Conservation (phyloP, 257 asterid genomes). For the Echium plantagineum region DNA sequence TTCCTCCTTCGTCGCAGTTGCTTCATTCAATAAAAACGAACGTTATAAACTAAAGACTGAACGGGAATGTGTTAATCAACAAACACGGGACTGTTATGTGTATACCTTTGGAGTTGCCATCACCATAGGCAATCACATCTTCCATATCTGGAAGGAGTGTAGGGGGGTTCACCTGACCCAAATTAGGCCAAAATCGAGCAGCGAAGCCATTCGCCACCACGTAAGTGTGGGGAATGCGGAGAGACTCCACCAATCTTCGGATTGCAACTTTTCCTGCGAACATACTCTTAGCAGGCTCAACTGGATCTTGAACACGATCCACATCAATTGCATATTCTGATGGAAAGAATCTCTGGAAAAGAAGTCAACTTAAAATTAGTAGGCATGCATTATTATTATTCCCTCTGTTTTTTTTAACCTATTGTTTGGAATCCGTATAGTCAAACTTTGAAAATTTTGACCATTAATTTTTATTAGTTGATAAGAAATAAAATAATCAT, state of each 20-base stretch:
- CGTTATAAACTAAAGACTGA: no score
- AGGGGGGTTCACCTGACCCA: neutral
- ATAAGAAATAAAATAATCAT: no score
- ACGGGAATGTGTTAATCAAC: no score
- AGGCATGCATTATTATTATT: neutral
- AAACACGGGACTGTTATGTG: neutral
- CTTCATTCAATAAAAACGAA: neutral
- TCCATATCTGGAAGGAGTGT: slow-evolving; percentile 13
- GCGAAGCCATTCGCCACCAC: slow-evolving; percentile 8
- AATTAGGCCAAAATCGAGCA: neutral
- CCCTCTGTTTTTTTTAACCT: no score
- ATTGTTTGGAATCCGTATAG: no score
- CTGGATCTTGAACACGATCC: slow-evolving; percentile 7
- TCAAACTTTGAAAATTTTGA: no score
- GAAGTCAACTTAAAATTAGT: neutral
- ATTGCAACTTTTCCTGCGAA: slow-evolving; percentile 2
- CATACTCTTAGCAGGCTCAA: slow-evolving; percentile 10
- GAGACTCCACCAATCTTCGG: slow-evolving; percentile 15
- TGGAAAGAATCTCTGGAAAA: slow-evolving; percentile 19
- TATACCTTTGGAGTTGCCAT: slow-evolving; percentile 19
- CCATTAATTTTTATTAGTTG: no score
- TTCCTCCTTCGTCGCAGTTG: neutral
- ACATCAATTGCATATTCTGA: slow-evolving; percentile 17
- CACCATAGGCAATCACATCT: slow-evolving; percentile 14
- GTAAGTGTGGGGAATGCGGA: slow-evolving; percentile 12